Evolutionary conservation across 139 green algal species (phyloP), one percentile per base, ranked within the genome.

Genomic region (Chlorella sorokiniana): DNA sequence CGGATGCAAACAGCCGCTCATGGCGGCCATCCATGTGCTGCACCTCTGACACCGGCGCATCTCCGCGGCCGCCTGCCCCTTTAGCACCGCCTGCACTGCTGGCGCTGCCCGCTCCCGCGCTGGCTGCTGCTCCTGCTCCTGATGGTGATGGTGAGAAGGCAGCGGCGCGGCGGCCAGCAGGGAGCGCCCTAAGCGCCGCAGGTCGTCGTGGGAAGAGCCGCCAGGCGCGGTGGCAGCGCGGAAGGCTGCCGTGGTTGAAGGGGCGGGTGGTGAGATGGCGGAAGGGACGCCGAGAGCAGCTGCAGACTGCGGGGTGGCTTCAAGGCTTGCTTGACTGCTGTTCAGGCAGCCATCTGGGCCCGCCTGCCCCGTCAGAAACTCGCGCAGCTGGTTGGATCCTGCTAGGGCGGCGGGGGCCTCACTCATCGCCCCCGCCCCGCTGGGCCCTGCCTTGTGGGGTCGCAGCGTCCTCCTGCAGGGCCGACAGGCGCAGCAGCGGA

Each of bases 11-110:
- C 5, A 88, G 22, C 22, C 86, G 86, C 87, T 95, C 91, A 44
- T 89, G 40, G 14, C 94, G 94, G 70, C 91, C 90, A 67, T 94
- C 90, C 4, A 72, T 11, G 41, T 93, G 82, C 5, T 68, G 73
- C 59, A 82, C 48, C 80, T 91, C 81, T 72, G 35, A 52, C 40
- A 82, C 56, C 44, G 67, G 29, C 8, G n/a, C 14, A 20, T 79
- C 67, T 0, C 1, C 64, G 31, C 63, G 16, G 4, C 7, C 11
- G 59, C 69, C 45, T 14, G 74, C 40, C 14, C 16, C 41, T 33
- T 18, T 6, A 74, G 31, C 31, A 56, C 40, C 16, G 3, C 9
- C 1, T 25, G 42, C 31, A 23, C 68, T 23, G 62, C 63, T 31
- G 23, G 1, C 27, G 29, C n/a, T 54, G 42, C 48, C 25, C 10